Conservation (phyloP, 1,284 basidiomycete genomes). For the Lignosus rhinocerotis region DNA sequence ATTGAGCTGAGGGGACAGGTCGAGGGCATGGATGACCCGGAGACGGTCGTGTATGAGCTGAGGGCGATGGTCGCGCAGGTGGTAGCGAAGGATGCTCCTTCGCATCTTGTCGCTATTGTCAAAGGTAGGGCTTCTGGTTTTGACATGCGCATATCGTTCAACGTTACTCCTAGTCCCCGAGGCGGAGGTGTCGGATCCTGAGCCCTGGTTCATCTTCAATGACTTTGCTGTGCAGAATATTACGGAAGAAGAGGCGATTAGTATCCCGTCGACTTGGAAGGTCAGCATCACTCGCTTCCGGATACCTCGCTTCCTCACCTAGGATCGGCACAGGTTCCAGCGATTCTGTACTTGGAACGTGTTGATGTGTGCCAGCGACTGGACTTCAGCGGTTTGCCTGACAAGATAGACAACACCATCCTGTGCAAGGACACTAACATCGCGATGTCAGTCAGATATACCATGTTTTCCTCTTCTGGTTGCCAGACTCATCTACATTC, state of each 20-base stretch:
- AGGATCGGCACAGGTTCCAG: slow-evolving; percentile 64
- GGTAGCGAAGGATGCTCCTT: slow-evolving; percentile 70
- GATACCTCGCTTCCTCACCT: not conserved
- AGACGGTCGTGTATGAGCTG: slow-evolving; percentile 67
- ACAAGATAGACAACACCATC: slow-evolving; percentile 71
- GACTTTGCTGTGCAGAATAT: slow-evolving; percentile 92
- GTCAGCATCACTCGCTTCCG: slow-evolving; percentile 40
- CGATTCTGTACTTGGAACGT: slow-evolving; percentile 87
- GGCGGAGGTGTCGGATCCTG: slow-evolving; percentile 47
- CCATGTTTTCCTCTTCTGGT: not conserved
- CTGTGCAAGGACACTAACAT: slow-evolving; percentile 88
- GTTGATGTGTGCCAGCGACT: slow-evolving; percentile 60
- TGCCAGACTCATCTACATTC: not conserved
- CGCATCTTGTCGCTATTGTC: slow-evolving; percentile 89
- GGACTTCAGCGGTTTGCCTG: slow-evolving; percentile 69
- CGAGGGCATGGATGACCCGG: slow-evolving; percentile 57
- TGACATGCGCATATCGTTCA: not conserved
- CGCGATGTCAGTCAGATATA: slow-evolving; percentile 57
- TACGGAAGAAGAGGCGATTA: slow-evolving; percentile 82
- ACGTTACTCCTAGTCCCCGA: slow-evolving; percentile 55
- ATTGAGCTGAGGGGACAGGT: slow-evolving; percentile 60
- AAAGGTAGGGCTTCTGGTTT: slow-evolving; percentile 52
- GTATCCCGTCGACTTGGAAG: slow-evolving; percentile 92
- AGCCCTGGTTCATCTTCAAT: slow-evolving; percentile 94
- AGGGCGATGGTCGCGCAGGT: slow-evolving; percentile 86